A percentile compares a stretch with the other conserved stretches of the same genome.
These are phyloP conservation scores for Capronia americana DNA, from an alignment of 2,329 filamentous ascomycete species.

Conservation along the genomic window DNA sequence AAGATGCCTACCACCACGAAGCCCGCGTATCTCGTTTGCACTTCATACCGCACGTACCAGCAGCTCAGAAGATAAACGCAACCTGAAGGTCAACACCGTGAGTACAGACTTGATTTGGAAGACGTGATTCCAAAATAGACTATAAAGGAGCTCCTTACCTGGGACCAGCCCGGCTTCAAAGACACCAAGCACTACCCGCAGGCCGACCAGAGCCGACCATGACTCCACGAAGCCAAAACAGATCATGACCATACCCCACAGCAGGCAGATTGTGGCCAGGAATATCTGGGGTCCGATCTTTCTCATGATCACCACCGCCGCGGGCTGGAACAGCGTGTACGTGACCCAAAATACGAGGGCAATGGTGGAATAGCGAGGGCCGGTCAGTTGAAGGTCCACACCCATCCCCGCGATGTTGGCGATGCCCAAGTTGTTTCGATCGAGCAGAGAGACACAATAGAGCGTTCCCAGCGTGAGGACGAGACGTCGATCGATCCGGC, in stretches of 20 bases:
- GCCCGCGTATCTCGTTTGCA: no score
- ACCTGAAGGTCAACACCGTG: no score
- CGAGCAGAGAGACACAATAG: background rate
- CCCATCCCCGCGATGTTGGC: background rate
- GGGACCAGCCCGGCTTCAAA: constrained; percentile 5
- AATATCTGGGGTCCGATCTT: background rate
- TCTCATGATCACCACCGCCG: background rate
- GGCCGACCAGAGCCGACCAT: background rate
- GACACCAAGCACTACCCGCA: background rate
- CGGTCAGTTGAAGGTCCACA: background rate
- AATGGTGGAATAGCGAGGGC: background rate
- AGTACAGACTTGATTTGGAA: no score
- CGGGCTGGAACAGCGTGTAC: background rate
- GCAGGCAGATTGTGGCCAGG: background rate
- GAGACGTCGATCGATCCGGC: background rate
- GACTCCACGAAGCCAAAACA: background rate
- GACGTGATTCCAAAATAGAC: no score
- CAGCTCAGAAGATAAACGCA: no score
- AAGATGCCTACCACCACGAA: no score
- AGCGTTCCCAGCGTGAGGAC: background rate
- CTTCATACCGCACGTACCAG: no score
- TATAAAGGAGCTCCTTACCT: no score
- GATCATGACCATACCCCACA: constrained; percentile 1
- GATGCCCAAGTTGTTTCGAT: background rate
- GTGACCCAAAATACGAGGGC: background rate